Percentiles rank a stretch among this genome's conserved stretches.
phyloP scores from a whole-genome alignment of 345 rosid species.

The Viola odorata region DNA sequence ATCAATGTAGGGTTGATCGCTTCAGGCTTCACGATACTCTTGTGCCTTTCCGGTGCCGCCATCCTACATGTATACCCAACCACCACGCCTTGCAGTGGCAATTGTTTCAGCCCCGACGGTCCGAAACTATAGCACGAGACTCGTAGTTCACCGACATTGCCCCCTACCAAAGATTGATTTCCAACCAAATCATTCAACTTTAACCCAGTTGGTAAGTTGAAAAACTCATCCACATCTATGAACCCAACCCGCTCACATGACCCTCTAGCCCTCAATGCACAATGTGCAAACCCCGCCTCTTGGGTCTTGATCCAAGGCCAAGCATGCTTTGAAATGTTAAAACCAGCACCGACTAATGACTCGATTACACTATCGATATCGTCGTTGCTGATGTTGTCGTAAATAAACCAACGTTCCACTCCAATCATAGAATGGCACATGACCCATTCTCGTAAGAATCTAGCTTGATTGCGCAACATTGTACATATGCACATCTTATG shows the following conservation, averaged over 20 bases:
- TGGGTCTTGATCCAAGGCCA: constrained; percentile 98
- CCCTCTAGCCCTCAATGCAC: constrained; percentile 58
- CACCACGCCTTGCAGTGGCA: constrained; percentile 48
- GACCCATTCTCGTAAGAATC: constrained; percentile 73
- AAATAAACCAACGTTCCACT: constrained; percentile 67
- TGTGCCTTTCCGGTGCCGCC: constrained; percentile 64
- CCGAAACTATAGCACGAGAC: constrained; percentile 65
- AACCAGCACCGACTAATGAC: constrained; percentile 22
- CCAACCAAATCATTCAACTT: constrained; percentile 26
- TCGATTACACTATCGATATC: constrained; percentile 34
- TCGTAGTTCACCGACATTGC: constrained; percentile 46
- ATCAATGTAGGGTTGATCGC: constrained; percentile 65
- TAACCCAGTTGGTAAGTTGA: constrained; percentile 42
- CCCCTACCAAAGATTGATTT: constrained; percentile 19
- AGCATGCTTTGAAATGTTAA: constrained; percentile 45
- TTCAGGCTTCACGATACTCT: constrained; percentile 74
- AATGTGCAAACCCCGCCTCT: constrained; percentile 82
- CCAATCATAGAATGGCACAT: constrained; percentile 70
- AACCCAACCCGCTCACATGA: constrained; percentile 79
- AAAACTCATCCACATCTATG: constrained; percentile 74
- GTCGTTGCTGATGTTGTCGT: constrained; percentile 86
- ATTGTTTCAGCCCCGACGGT: constrained; percentile 49
- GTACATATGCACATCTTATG: constrained; percentile 71
- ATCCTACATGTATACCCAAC: constrained; percentile 71
- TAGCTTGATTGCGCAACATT: constrained; percentile 68